These are phyloP conservation scores for Chrysoporthe deuterocubensis DNA, from an alignment of 2,329 filamentous ascomycete species.

Conservation along the genomic window DNA sequence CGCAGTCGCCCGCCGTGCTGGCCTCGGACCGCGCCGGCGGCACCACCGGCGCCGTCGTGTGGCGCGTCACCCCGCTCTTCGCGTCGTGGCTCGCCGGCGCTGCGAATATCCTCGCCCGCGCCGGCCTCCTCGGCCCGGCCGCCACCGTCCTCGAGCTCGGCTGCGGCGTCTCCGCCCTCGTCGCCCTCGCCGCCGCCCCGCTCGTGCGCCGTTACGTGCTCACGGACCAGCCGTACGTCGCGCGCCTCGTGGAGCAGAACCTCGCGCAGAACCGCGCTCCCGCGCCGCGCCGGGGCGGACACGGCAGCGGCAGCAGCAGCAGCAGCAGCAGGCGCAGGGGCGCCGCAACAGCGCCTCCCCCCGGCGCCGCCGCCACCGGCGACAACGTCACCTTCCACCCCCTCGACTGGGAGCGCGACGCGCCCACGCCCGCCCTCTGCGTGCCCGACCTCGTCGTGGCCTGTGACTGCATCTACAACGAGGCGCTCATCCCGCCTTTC, in stretches of 20 bases:
- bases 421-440: constrained; percentile 51
- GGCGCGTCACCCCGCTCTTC: constrained; percentile 86
- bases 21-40: constrained; percentile 71
- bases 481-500: constrained; percentile 78
- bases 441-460: constrained; percentile 71
- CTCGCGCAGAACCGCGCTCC: constrained; percentile 61
- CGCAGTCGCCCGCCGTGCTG: constrained; percentile 83
- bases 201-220: constrained; percentile 70
- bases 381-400: constrained; percentile 58
- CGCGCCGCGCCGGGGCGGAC: constrained; percentile 17
- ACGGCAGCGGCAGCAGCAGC: background rate
- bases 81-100: constrained; percentile 72
- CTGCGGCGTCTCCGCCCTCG: constrained; percentile 82
- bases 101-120: constrained; percentile 63
- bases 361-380: no score
- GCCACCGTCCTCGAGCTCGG: constrained; percentile 81
- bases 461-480: constrained; percentile 96
- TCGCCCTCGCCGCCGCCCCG: constrained; percentile 70
- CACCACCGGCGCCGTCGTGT: constrained; percentile 72
- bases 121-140: constrained; percentile 51
- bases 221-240: constrained; percentile 87
- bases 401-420: constrained; percentile 83
- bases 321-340: constrained; percentile 9
- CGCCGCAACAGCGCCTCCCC: no score
- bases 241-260: constrained; percentile 77